Evolutionary conservation across 371 early-diverging fungal species (phyloP).

Genomic region (Sporodiniella umbellata): DNA sequence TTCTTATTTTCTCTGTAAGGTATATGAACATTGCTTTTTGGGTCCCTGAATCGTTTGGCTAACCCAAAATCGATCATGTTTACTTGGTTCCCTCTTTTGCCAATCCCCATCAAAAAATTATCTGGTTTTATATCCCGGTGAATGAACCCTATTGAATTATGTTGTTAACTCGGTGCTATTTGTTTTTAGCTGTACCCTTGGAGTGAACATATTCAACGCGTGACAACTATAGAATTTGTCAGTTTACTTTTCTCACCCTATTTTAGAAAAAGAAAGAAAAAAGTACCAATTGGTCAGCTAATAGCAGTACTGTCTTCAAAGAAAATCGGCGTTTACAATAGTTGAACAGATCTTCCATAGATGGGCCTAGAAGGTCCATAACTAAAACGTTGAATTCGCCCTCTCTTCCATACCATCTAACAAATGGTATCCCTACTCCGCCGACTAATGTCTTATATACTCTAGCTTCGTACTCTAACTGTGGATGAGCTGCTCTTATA

Average conservation of each 20-base stretch:
- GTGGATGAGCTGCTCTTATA: constrained; percentile 91
- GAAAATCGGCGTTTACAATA: constrained; percentile 97
- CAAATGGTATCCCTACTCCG: constrained; percentile 95
- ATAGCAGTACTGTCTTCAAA: constrained; percentile 94
- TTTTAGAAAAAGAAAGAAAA: constrained; percentile 1
- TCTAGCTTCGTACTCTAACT: constrained; percentile 95
- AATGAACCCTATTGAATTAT: constrained; percentile 46
- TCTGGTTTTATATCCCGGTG: constrained; percentile 95
- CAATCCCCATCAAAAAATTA: constrained; percentile 98
- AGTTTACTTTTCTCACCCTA: constrained; percentile 1
- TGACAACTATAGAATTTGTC: constrained; percentile 66
- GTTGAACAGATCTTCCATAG: constrained; percentile 98
- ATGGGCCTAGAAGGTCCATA: constrained; percentile 98
- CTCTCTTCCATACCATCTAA: constrained; percentile 92
- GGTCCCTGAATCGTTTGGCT: constrained; percentile 96
- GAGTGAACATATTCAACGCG: constrained; percentile 98
- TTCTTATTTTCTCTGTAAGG: constrained; percentile 98
- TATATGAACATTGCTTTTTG: constrained; percentile 94
- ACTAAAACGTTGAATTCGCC: constrained; percentile 94
- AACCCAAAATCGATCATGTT: constrained; percentile 99
- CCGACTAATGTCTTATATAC: constrained; percentile 95
- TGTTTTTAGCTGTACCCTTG: constrained; percentile 67
- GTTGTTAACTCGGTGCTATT: too few relatives aligned
- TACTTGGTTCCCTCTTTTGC: constrained; percentile 92
- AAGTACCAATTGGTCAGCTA: constrained; percentile 97